A percentile compares a stretch with the other conserved stretches of the same genome.
Evolutionary conservation across 306 rosid genomes (phyloP).

Genomic region (Erythrophleum fordii): DNA sequence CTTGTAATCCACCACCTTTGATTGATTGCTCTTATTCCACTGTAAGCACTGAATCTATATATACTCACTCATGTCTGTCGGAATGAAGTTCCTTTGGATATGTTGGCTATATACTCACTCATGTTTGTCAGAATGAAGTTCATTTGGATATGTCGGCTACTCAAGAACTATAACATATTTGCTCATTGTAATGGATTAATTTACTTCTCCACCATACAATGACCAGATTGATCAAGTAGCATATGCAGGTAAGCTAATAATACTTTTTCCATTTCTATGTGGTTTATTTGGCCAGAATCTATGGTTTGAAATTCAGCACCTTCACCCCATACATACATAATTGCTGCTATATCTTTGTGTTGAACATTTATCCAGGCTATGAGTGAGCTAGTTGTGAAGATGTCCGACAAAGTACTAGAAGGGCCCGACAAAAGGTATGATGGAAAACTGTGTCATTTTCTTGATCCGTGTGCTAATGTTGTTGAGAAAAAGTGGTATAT

Average conservation of each 20-base stretch:
- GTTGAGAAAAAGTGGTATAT: neutral
- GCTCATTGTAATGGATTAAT: constrained; percentile 35
- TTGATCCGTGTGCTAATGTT: neutral
- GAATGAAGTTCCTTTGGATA: too few relatives aligned
- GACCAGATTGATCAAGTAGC: constrained; percentile 92
- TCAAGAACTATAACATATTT: constrained; percentile 22
- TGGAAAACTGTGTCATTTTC: constrained; percentile 24
- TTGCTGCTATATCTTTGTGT: constrained; percentile 18
- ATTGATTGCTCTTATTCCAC: constrained; percentile 90
- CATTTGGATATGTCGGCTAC: constrained; percentile 30
- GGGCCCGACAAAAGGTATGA: constrained; percentile 90
- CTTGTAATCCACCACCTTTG: neutral
- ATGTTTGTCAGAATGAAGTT: constrained; percentile 19
- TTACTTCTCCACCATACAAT: constrained; percentile 33
- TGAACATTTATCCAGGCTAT: constrained; percentile 64
- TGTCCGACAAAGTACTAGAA: constrained; percentile 80
- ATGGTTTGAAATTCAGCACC: too few relatives aligned
- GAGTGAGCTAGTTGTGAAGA: constrained; percentile 84
- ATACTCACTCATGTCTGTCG: too few relatives aligned
- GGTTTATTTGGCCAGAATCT: neutral
- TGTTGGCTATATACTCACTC: too few relatives aligned
- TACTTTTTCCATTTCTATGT: constrained; percentile 17
- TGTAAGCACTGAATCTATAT: constrained; percentile 60
- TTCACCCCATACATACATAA: neutral
- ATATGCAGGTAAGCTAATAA: constrained; percentile 67